Evolutionary conservation across 192 early-diverging fungal species (phyloP), one percentile per base, ranked within the genome.

Genomic region (Entomortierella parvispora): DNA sequence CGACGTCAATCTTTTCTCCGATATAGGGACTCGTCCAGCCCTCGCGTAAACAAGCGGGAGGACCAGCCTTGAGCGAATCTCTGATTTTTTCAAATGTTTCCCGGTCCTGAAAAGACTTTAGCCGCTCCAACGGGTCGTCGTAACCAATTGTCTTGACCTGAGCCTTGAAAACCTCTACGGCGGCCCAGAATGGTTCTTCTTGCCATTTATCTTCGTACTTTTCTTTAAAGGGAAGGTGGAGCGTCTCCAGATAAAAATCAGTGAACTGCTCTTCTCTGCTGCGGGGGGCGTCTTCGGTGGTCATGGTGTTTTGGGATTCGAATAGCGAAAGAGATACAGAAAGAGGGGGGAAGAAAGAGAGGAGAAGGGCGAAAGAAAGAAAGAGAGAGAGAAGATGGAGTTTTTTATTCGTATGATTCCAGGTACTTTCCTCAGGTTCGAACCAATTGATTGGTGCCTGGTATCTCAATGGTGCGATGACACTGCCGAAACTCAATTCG

Each of bases 181-280:
- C 74, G 3, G 53, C 61, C 74, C 54, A 68, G 43, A 34, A 77
- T 4, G 46, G 42, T 0, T 77, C 66, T 22, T 77, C 74, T 10
- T 68, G 59, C 74, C 74, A 77, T 17, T 56, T 47, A 48, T 77
- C 65, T 7, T 66, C 71, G 33, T 77, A 68, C 37, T 59, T 68
- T 1, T 64, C 55, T 0, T 46, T 28, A 12, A 77, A 59, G 4
- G 74, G 74, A 23, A n/a, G n/a, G n/a, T n/a, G n/a, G n/a, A n/a
- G n/a, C n/a, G 51, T 50, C 3, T 58, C 17, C 15, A 49, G 12
- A 20, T 62, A 76, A 59, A 52, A 45, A 31, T 57, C 29, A 26
- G 45, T 44, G 50, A 75, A 26, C 4, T 25, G 40, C 4, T 56
- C 49, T 20, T 52, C 55, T 26, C 43, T 46, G 12, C n/a, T 37